phyloP scores from a whole-genome alignment of 768 basidiomycete genomes.

The Hypsizygus marmoreus region DNA sequence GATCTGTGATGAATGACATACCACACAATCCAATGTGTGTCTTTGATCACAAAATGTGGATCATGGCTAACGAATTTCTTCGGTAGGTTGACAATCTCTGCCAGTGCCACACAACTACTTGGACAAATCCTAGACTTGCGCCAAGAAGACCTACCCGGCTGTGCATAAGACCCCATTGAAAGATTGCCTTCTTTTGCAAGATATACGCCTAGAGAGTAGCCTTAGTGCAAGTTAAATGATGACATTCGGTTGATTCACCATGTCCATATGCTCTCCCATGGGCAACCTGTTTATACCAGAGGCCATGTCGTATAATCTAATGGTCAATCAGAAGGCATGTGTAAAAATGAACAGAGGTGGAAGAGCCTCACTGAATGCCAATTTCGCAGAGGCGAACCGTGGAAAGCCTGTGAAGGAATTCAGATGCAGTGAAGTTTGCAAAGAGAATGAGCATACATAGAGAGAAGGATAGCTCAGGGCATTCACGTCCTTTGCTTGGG shows the following conservation, averaged over 20 bases:
- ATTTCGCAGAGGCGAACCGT: slow-evolving; percentile 63
- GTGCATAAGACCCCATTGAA: slow-evolving; percentile 49
- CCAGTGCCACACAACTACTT: slow-evolving; percentile 54
- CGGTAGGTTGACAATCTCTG: slow-evolving; percentile 68
- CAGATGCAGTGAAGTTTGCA: not conserved
- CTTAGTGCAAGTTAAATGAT: slow-evolving; percentile 2
- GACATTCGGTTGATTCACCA: slow-evolving; percentile 35
- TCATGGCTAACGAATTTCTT: slow-evolving; percentile 50
- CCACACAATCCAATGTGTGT: slow-evolving; percentile 76
- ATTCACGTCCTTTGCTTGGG: slow-evolving; percentile 38
- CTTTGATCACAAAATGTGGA: slow-evolving; percentile 59
- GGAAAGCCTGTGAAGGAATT: slow-evolving; percentile 54
- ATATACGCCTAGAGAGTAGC: slow-evolving; percentile 54
- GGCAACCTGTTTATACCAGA: slow-evolving; percentile 58
- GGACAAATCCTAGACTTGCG: slow-evolving; percentile 50
- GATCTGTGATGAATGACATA: slow-evolving; percentile 28
- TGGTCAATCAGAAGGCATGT: not conserved
- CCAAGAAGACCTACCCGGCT: slow-evolving; percentile 41
- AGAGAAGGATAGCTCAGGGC: slow-evolving; percentile 48
- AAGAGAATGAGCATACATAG: slow-evolving; percentile 32
- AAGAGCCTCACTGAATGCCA: slow-evolving; percentile 61
- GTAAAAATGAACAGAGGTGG: not conserved
- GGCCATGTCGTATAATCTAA: slow-evolving; percentile 73
- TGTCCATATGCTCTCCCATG: slow-evolving; percentile 68
- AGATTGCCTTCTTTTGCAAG: slow-evolving; percentile 58